Conservation (phyloP, 805 yeast species). For the Schwanniomyces vanrijiae region DNA sequence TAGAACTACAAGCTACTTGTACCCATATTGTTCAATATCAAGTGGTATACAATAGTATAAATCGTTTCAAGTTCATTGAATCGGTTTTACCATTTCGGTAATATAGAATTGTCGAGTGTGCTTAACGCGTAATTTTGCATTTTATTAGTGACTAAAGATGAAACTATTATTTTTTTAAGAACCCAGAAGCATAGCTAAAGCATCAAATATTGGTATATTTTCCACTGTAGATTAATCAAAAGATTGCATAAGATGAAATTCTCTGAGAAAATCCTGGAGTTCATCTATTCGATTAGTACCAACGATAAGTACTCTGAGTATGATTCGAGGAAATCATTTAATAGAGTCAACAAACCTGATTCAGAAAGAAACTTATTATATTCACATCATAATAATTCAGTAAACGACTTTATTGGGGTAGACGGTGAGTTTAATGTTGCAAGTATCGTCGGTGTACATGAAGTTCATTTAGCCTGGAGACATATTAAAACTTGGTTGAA, state of each 20-base stretch:
- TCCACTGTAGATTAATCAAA: neutral
- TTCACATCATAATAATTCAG: slow-evolving; percentile 25
- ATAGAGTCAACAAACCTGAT: slow-evolving; percentile 43
- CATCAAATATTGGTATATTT: neutral
- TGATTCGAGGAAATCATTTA: slow-evolving; percentile 48
- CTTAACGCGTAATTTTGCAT: neutral
- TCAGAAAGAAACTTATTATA: slow-evolving; percentile 29
- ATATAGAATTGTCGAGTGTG: neutral
- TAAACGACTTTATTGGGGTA: slow-evolving; percentile 17
- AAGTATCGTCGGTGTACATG: slow-evolving; percentile 65
- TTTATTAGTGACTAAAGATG: neutral
- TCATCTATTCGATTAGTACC: slow-evolving; percentile 63
- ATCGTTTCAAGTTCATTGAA: neutral
- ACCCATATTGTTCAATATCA: neutral
- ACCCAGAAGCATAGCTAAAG: neutral
- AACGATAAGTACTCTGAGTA: slow-evolving; percentile 71
- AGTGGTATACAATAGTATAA: neutral
- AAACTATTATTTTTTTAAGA: neutral
- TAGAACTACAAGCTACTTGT: no score
- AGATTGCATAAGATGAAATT: slow-evolving; percentile 14
- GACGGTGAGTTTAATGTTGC: slow-evolving; percentile 32
- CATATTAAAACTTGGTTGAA: slow-evolving; percentile 84
- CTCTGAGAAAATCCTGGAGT: slow-evolving; percentile 49
- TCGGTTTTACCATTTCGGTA: neutral
- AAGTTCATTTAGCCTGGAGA: slow-evolving; percentile 79